phyloP scores from a whole-genome alignment of 768 basidiomycete genomes.

The Pleurotus tuber-regium region DNA sequence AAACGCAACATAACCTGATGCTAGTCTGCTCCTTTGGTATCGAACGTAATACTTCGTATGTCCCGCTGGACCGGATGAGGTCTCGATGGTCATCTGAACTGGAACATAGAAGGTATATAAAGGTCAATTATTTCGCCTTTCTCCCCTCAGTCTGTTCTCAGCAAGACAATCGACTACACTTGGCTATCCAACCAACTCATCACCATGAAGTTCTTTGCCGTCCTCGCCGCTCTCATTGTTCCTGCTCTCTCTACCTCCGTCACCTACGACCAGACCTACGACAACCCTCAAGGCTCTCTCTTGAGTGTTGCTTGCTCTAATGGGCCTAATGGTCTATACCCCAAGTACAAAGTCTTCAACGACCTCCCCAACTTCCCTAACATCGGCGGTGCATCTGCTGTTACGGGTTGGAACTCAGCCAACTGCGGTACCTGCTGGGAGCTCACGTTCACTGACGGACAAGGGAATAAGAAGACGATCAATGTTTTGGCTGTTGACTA shows the following conservation, averaged over 20 bases:
- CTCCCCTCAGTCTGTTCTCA: neutral
- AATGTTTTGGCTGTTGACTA: slow-evolving; percentile 53
- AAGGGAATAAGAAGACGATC: slow-evolving; percentile 33
- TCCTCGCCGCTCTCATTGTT: slow-evolving; percentile 21
- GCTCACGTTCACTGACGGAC: slow-evolving; percentile 39
- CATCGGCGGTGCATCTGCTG: slow-evolving; percentile 54
- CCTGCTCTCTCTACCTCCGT: slow-evolving; percentile 25
- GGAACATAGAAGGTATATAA: neutral
- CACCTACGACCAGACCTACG: slow-evolving; percentile 51
- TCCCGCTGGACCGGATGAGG: too few species aligned
- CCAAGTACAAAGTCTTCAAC: slow-evolving; percentile 47
- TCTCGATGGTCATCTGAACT: too few species aligned
- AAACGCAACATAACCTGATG: neutral
- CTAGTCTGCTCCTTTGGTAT: too few species aligned
- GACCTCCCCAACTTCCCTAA: slow-evolving; percentile 55
- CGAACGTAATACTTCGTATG: too few species aligned
- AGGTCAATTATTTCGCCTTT: neutral
- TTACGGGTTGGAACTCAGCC: slow-evolving; percentile 48
- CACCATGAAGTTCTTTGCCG: slow-evolving; percentile 21
- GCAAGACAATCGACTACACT: neutral
- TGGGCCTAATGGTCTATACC: slow-evolving; percentile 49
- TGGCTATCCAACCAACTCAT: neutral
- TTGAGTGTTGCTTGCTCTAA: slow-evolving; percentile 42
- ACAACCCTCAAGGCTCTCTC: slow-evolving; percentile 38
- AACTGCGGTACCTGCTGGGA: slow-evolving; percentile 63